Evolutionary conservation across 2,329 filamentous ascomycete genomes (phyloP).

Genomic region (Monilinia fructicola): DNA sequence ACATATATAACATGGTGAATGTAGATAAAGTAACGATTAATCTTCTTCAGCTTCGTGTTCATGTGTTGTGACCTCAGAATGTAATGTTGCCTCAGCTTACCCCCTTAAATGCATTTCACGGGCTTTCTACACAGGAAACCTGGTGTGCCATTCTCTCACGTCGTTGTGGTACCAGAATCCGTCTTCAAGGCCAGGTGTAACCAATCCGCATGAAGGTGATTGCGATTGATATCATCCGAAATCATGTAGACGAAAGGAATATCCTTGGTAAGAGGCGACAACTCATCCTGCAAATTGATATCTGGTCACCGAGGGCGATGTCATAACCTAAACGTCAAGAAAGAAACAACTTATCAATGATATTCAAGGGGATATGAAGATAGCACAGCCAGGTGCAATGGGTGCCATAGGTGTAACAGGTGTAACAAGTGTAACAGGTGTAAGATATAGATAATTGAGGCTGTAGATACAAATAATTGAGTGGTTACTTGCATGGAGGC

Average conservation of each 20-base stretch:
- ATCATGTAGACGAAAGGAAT: background rate
- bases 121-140: background rate
- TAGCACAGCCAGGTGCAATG: background rate
- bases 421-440: background rate
- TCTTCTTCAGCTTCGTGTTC: background rate
- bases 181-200: background rate
- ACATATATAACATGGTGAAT: constrained; percentile 8
- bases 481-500: constrained; percentile 1
- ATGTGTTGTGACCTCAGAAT: background rate
- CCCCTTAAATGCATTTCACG: background rate
- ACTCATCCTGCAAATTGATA: background rate
- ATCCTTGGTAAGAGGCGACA: constrained; percentile 12
- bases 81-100: background rate
- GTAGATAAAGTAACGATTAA: background rate
- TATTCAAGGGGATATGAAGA: background rate
- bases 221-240: background rate
- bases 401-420: no score
- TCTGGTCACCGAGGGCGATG: background rate
- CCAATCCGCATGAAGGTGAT: background rate
- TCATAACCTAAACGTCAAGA: background rate
- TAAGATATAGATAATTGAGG: background rate
- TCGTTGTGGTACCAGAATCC: background rate
- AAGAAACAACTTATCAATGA: background rate
- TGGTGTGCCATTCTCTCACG: background rate
- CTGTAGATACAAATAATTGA: background rate